Evolutionary conservation across 768 basidiomycete genomes (phyloP), one percentile per base, ranked within the genome.

Genomic region (Fistulinella prunicolor): DNA sequence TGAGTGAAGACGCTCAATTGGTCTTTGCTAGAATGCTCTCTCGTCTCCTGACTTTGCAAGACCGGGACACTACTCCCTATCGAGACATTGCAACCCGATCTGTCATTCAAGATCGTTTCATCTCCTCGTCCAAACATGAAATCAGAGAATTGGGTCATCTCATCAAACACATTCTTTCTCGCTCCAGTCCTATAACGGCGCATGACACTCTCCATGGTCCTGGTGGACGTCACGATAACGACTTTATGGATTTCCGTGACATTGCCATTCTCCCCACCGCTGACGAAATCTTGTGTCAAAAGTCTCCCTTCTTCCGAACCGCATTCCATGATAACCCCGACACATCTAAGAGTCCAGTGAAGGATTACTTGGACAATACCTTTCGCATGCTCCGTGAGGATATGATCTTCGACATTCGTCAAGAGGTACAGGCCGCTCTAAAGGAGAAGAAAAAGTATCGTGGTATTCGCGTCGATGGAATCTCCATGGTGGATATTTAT

Each of bases 171-270:
- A 56, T 73, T 26, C 47, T 73, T 26, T 55, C 65, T n/a, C n/a
- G n/a, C n/a, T n/a, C n/a, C n/a, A n/a, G n/a, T n/a, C n/a, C n/a
- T n/a, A n/a, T n/a, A n/a, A n/a, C n/a, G n/a, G n/a, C n/a, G n/a
- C n/a, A n/a, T n/a, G n/a, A n/a, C n/a, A n/a, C n/a, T n/a, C n/a
- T n/a, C n/a, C n/a, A n/a, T 26, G 63, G 65, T 9, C 80, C 85
- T 0, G 85, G 86, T 0, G 86, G 84, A 2, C 72, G 86, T 5
- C 86, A 87, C 48, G 83, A 85, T 56, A 88, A 88, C 43, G 85
- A 88, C 58, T 78, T 78, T 38, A 51, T 59, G 8, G 76, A 83
- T 47, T 86, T 83, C 56, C 77, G 79, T 10, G 54, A 77, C 8
- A 82, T 87, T 19, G 61, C 78, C 23, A 81, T 88, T 46, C 68